Evolutionary conservation across 208 protist genomes (phyloP), one percentile per base, ranked within the genome.

Genomic region (Hexamita inflata): DNA sequence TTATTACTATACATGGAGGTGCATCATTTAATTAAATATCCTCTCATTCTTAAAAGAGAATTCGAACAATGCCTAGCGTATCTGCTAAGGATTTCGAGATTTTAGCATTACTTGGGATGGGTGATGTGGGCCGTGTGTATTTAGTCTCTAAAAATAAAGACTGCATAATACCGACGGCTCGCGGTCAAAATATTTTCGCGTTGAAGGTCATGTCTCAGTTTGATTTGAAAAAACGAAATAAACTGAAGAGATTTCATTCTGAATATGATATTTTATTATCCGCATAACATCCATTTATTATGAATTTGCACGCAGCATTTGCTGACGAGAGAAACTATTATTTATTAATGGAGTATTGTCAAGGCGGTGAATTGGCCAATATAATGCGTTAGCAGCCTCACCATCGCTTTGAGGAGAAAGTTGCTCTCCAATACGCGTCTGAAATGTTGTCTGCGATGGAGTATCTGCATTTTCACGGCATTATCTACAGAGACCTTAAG

Each of bases 301-400:
- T 91, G 41, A 77, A 75, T 15, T 87, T 89, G 62, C 86, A 92
- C 80, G 87, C 80, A 62, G 82, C 88, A 1, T 93, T 94, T 75
- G 88, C 90, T 77, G 89, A 86, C 0, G 82, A 89, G 40, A 83
- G 90, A 67, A 83, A 91, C 75, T 74, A 92, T 26, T 90, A 89
- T 79, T 88, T 93, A 65, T 74, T 93, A 7, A 81, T 86, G 61
- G 84, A 86, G 57, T 87, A 81, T 49, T 86, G 79, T 41, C 9
- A 62, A n/a, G 73, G 73, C n/a, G 73, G 73, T 45, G 73, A 66
- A 28, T 32, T 67, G 32, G 32, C 64, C 7, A 4, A 70, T 11
- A n/a, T 70, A 2, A 2, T 70, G 19, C 11, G 42, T 19, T 24
- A 38, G 35, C 64, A 70, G 64, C 32, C 64, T 24, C 15, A 66